Evolutionary conservation across 441 rosid genomes (phyloP).

Genomic region (Adansonia madagascariensis): DNA sequence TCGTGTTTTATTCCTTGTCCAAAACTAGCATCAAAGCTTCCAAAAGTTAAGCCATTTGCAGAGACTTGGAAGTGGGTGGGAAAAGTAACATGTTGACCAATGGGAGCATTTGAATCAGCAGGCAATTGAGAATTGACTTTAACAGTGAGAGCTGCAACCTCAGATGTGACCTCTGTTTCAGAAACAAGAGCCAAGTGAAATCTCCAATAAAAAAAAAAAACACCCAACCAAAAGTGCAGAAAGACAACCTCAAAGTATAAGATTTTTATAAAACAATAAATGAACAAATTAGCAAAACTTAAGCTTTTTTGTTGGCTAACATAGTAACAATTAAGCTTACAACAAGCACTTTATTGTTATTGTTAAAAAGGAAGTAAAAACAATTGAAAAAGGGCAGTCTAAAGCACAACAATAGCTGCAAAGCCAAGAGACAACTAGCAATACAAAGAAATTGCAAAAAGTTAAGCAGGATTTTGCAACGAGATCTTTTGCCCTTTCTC

Average conservation of each 20-base stretch:
- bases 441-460: not conserved
- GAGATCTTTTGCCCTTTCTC: not conserved
- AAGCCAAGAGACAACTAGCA: not conserved
- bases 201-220: not conserved
- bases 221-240: not conserved
- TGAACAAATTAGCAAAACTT: no score
- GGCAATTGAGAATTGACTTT: constrained; percentile 42
- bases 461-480: not conserved
- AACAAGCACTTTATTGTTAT: not conserved
- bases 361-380: not conserved
- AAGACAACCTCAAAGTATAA: not conserved
- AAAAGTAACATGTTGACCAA: constrained; percentile 72
- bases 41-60: constrained; percentile 81
- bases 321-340: not conserved
- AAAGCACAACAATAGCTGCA: not conserved
- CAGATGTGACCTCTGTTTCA: constrained; percentile 41
- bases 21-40: constrained; percentile 70
- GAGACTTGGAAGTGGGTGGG: constrained; percentile 78
- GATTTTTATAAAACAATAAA: not conserved
- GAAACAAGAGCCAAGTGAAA: constrained; percentile 28
- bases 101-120: constrained; percentile 43
- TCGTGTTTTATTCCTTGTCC: constrained; percentile 37
- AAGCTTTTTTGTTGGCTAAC: not conserved
- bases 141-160: constrained; percentile 37
- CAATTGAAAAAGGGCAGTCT: not conserved